Percentiles rank a stretch among this genome's conserved stretches.
phyloP scores from a whole-genome alignment of 169 alveolate genomes.

The Plasmodium sp. region DNA sequence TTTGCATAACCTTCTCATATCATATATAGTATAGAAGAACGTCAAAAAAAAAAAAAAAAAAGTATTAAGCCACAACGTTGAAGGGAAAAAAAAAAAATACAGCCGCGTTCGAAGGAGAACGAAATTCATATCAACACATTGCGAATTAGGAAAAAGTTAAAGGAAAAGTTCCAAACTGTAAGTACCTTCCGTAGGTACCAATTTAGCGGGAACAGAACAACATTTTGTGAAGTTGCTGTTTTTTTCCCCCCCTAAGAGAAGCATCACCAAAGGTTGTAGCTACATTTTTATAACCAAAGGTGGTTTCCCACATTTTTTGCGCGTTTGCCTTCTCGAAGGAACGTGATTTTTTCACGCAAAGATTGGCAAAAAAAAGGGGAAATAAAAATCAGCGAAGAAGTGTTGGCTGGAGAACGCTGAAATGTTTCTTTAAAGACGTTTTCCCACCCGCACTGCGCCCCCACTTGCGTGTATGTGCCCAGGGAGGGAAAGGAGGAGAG shows the following conservation, averaged over 20 bases:
- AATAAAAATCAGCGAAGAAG: neutral
- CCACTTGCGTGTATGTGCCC: neutral
- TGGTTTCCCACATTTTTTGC: neutral
- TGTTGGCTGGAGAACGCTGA: neutral
- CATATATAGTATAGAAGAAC: neutral
- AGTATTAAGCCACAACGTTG: neutral
- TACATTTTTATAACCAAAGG: neutral
- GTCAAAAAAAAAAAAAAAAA: neutral
- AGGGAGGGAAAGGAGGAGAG: neutral
- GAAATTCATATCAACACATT: neutral
- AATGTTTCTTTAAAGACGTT: neutral
- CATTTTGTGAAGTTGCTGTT: neutral
- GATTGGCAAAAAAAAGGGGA: neutral
- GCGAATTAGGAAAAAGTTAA: neutral
- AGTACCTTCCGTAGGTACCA: neutral
- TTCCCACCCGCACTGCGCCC: neutral
- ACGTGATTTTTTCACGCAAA: neutral
- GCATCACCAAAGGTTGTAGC: neutral
- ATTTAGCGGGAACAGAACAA: neutral
- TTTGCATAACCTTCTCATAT: neutral
- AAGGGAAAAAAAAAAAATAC: too few species aligned
- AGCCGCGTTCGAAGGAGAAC: neutral
- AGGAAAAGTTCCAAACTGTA: neutral
- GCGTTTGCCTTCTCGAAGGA: neutral
- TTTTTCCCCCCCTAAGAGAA: neutral